Conservation (phyloP, 106 monocot genomes). For the Ottelia alismoides region DNA sequence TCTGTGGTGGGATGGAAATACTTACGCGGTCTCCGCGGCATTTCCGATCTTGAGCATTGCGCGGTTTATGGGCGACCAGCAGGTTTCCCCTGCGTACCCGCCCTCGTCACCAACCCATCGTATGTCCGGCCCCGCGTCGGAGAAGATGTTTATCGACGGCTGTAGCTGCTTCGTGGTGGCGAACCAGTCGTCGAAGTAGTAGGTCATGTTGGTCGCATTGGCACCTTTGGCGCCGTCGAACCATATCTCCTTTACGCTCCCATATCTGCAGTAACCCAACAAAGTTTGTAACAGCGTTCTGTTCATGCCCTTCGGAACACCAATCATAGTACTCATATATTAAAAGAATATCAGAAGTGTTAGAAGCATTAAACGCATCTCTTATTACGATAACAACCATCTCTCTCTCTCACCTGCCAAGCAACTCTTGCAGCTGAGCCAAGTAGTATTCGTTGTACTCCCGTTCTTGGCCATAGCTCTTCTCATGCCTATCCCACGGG, state of each 20-base stretch:
- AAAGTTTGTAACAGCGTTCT: too few relatives aligned
- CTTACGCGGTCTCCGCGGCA: too few relatives aligned
- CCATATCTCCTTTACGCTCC: constrained; percentile 75
- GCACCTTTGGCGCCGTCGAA: constrained; percentile 87
- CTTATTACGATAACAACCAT: too few relatives aligned
- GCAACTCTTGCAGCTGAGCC: constrained; percentile 59
- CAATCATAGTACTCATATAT: too few relatives aligned
- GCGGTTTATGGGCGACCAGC: constrained; percentile 72
- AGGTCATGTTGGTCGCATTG: constrained; percentile 75
- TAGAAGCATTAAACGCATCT: too few relatives aligned
- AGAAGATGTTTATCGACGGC: constrained; percentile 72
- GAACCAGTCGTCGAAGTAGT: constrained; percentile 81
- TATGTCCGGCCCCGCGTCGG: constrained; percentile 80
- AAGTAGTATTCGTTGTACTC: constrained; percentile 82
- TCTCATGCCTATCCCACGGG: constrained; percentile 88
- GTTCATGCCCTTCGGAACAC: too few relatives aligned
- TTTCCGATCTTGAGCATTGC: constrained; percentile 56
- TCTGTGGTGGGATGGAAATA: too few relatives aligned
- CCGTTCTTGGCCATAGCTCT: constrained; percentile 40
- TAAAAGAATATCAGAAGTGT: too few relatives aligned
- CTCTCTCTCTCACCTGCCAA: constrained; percentile 30
- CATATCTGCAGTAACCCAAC: constrained; percentile 28
- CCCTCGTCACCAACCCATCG: constrained; percentile 85
- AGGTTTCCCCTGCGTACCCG: constrained; percentile 57
- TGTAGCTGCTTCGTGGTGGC: constrained; percentile 58